Evolutionary conservation across 2,329 filamentous ascomycete species (phyloP).

Genomic region (Salinomyces thailandicus): DNA sequence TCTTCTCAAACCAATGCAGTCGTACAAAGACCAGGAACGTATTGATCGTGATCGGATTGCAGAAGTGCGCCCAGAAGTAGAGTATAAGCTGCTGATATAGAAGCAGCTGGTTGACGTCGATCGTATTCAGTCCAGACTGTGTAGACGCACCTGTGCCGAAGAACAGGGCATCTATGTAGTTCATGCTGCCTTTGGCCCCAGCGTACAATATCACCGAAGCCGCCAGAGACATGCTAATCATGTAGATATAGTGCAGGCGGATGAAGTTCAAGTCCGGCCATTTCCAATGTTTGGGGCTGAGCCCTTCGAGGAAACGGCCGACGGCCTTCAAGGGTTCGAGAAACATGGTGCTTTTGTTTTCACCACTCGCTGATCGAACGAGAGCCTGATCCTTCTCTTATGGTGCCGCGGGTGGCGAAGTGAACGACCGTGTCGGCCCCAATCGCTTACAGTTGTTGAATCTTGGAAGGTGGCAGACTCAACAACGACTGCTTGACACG

Average conservation of each 20-base stretch:
- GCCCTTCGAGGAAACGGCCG: not conserved
- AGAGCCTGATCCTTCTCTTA: not conserved
- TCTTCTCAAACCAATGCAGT: conserved; percentile 96
- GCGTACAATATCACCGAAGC: conserved; percentile 69
- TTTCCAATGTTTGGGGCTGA: not conserved
- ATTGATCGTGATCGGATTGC: conserved; percentile 77
- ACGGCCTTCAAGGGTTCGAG: conserved; percentile 3
- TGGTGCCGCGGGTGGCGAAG: not conserved
- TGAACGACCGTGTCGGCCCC: too few relatives aligned
- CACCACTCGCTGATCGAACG: not conserved
- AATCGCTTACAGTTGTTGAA: too few relatives aligned
- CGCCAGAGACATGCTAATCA: conserved; percentile 61
- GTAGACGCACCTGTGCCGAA: conserved; percentile 78
- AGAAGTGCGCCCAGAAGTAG: conserved; percentile 59
- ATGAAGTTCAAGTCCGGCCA: conserved; percentile 54
- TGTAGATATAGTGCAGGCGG: conserved; percentile 70
- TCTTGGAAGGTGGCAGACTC: too few relatives aligned
- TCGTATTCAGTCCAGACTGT: conserved; percentile 83
- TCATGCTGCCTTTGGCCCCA: conserved; percentile 41
- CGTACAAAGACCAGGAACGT: conserved; percentile 82
- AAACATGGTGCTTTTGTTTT: conserved; percentile 1
- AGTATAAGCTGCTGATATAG: conserved; percentile 51
- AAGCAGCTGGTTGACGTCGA: conserved; percentile 39
- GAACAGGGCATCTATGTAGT: conserved; percentile 81
- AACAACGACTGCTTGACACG: too few relatives aligned